These are phyloP conservation scores for Saccharum officinarum DNA, from an alignment of 176 grass and related monocot genomes.

Conservation along the genomic window DNA sequence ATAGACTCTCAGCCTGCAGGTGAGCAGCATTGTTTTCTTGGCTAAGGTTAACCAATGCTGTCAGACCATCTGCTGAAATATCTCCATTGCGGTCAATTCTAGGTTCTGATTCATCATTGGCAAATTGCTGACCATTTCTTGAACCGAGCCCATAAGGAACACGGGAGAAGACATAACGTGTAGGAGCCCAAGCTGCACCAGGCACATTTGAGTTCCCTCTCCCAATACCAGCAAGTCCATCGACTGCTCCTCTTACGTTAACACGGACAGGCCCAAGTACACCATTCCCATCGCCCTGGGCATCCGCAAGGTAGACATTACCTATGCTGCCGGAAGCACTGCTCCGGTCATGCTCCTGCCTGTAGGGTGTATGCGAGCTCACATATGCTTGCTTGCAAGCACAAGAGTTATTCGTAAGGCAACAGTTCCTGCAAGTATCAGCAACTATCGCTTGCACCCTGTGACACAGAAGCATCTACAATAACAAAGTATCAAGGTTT, in stretches of 20 bases:
- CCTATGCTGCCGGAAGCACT: conserved; percentile 66
- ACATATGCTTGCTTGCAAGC: conserved; percentile 93
- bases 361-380: conserved; percentile 69
- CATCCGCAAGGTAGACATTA: conserved; percentile 71
- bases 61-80: conserved; percentile 83
- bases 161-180: conserved; percentile 93
- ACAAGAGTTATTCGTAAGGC: conserved; percentile 83
- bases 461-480: conserved; percentile 95
- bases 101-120: conserved; percentile 81
- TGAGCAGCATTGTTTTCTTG: conserved; percentile 51
- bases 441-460: conserved; percentile 82
- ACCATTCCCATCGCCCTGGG: conserved; percentile 73
- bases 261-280: conserved; percentile 73
- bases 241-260: conserved; percentile 86
- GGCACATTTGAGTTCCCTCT: conserved; percentile 76
- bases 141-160: conserved; percentile 82
- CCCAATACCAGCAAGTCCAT: conserved; percentile 93
- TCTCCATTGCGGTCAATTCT: conserved; percentile 83
- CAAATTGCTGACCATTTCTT: conserved; percentile 78
- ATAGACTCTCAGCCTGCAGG: conserved; percentile 51
- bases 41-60: conserved; percentile 87
- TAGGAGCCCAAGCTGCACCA: conserved; percentile 84
- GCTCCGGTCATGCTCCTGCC: conserved; percentile 83
- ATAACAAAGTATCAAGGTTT: conserved; percentile 44
- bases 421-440: conserved; percentile 96